Base-by-base conservation (phyloP, 2,329 filamentous ascomycete species). In the Mycosphaerella sp. region DNA sequence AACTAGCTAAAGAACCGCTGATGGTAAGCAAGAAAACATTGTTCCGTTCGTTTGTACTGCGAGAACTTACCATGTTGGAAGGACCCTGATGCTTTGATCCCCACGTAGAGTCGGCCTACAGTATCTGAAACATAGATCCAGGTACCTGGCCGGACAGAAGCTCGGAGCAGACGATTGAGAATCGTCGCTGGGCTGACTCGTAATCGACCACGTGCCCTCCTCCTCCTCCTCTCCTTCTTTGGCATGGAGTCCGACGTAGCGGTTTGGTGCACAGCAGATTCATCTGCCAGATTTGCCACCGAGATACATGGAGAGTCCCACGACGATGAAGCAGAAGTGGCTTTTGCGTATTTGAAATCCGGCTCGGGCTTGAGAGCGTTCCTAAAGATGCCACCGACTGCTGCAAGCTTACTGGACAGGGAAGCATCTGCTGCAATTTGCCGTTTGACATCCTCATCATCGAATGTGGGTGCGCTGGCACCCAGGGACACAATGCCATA, bases 61-160 rank as follows among this genome's bases (percentile, higher is more conserved):
- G 5, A 29, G 26, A 29, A 29, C 26, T 29, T 29, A 29, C 26
- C 89, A 70, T 95, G 90, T 65, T 95, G 90, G 66, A 95, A 95
- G 6, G 86, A 82, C 8, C 90, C 90, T 5, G 83, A 85, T 68
- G 86, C 82, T 67, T 95, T 95, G 73, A 95, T 92, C 44, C 90
- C 89, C 34, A 95, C 83, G 68, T 95, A 95, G 0, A 95, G 77
- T 0, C 86, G 82, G 66, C 90, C 92, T 1, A 82, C 84, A 1
- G 88, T 92, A 70, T 95, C 89, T 23, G 86, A 84, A 5, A 91
- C 89, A 64, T 95, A 95, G 61, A 95, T 95, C 90, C 90, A 95
- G 3, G 87, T 93, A 62, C 91, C 90, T 53, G 89, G 89, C 67
- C 83, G 85, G 44, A 90, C 85, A 0, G 85, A 83, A 57, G 87